phyloP scores from a whole-genome alignment of 2,329 filamentous ascomycete genomes.

The Chaetomiaceae sp. region DNA sequence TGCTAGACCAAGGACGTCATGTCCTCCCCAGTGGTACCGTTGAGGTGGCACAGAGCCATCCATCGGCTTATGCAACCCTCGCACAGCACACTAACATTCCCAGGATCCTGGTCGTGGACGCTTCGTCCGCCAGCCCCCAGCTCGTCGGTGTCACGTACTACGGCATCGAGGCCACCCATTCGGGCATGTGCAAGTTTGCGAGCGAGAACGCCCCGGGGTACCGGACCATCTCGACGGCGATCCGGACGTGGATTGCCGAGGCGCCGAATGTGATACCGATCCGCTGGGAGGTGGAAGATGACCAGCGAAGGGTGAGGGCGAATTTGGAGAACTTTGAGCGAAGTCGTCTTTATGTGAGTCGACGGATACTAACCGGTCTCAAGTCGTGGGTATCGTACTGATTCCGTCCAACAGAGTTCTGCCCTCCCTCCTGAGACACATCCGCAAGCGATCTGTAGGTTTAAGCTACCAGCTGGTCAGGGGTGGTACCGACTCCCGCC shows the following conservation, averaged over 20 bases:
- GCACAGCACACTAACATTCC: slow-evolving; percentile 3
- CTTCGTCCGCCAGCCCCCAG: slow-evolving; percentile 64
- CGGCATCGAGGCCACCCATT: slow-evolving; percentile 70
- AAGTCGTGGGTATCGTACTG: neutral
- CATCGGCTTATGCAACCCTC: neutral
- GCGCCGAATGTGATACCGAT: slow-evolving; percentile 50
- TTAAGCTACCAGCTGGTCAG: slow-evolving; percentile 2
- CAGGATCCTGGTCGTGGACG: slow-evolving; percentile 61
- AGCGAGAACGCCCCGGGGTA: slow-evolving; percentile 63
- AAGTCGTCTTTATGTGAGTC: slow-evolving; percentile 38
- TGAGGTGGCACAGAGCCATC: neutral
- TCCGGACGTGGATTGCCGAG: slow-evolving; percentile 49
- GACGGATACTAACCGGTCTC: no score
- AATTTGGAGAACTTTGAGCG: slow-evolving; percentile 44
- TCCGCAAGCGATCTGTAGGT: slow-evolving; percentile 22
- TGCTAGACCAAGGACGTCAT: no score
- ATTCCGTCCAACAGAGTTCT: slow-evolving; percentile 4
- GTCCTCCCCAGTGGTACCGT: neutral
- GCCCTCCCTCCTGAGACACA: neutral
- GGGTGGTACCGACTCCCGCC: neutral
- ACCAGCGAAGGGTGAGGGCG: slow-evolving; percentile 44
- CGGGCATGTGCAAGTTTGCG: slow-evolving; percentile 68
- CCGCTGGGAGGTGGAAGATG: slow-evolving; percentile 58
- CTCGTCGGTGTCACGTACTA: slow-evolving; percentile 67
- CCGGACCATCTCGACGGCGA: slow-evolving; percentile 44